Percentiles rank a stretch among this genome's conserved stretches.
Evolutionary conservation across 345 rosid genomes (phyloP).

Genomic region (Durio zibethinus): DNA sequence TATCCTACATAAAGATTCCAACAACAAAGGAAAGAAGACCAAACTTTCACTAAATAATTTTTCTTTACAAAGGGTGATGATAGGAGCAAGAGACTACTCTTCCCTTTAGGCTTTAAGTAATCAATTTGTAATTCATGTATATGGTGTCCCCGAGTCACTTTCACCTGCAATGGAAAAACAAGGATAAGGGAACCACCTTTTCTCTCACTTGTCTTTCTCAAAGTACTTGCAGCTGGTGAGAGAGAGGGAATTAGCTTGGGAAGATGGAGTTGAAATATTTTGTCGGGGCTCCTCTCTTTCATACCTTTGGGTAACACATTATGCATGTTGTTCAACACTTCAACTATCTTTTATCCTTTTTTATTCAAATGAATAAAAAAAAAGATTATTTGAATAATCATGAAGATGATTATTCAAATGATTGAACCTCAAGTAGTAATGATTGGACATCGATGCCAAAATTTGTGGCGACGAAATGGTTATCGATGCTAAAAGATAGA

Average conservation of each 20-base stretch:
- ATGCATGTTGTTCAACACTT: background rate
- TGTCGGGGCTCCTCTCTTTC: background rate
- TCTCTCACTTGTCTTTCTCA: slow-evolving; percentile 11
- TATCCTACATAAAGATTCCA: slow-evolving; percentile 21
- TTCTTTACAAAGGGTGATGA: background rate
- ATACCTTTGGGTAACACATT: background rate
- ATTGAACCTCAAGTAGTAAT: too few relatives aligned
- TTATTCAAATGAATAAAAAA: too few relatives aligned
- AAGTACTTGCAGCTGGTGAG: background rate
- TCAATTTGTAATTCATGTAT: background rate
- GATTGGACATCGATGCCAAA: too few relatives aligned
- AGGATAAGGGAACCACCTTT: slow-evolving; percentile 4
- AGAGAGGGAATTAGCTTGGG: background rate
- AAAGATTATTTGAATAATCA: too few relatives aligned
- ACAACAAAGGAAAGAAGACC: background rate
- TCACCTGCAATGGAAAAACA: slow-evolving; percentile 4
- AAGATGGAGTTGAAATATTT: background rate
- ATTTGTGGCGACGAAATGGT: background rate
- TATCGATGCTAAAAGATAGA: background rate
- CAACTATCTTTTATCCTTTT: too few relatives aligned
- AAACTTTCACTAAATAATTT: background rate
- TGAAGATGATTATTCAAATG: too few relatives aligned
- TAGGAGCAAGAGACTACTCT: background rate
- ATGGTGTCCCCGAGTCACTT: background rate
- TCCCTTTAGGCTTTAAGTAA: slow-evolving; percentile 14